phyloP scores from a whole-genome alignment of 2,329 filamentous ascomycete genomes.

The Lachnellula arida region DNA sequence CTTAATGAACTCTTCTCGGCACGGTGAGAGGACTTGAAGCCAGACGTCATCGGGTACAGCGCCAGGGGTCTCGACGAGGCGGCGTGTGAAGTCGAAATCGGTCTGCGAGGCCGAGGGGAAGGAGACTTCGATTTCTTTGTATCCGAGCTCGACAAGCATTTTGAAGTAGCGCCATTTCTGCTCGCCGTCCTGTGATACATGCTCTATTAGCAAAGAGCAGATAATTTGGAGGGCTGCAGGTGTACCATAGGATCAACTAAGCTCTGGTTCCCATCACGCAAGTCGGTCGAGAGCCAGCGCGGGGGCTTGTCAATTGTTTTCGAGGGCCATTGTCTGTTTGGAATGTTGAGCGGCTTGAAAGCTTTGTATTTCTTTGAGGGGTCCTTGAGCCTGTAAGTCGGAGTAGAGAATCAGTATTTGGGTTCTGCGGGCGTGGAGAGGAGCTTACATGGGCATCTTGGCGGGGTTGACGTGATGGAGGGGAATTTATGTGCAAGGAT shows the following conservation, averaged over 20 bases:
- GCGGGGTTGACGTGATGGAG: neutral
- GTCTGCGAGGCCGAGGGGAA: slow-evolving; percentile 93
- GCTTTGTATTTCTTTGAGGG: slow-evolving; percentile 70
- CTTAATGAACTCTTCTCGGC: slow-evolving; percentile 83
- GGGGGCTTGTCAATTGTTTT: slow-evolving; percentile 71
- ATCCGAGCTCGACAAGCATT: slow-evolving; percentile 87
- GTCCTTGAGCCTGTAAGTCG: slow-evolving; percentile 58
- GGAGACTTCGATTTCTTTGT: slow-evolving; percentile 96
- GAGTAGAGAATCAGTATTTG: neutral
- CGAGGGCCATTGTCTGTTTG: slow-evolving; percentile 43
- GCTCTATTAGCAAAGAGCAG: neutral
- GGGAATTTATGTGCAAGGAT: neutral
- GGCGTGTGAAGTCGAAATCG: slow-evolving; percentile 91
- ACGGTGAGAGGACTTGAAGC: slow-evolving; percentile 89
- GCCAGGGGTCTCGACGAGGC: slow-evolving; percentile 79
- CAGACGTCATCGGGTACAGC: slow-evolving; percentile 83
- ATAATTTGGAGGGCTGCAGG: slow-evolving; percentile 47
- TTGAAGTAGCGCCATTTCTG: slow-evolving; percentile 96
- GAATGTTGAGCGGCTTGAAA: slow-evolving; percentile 55
- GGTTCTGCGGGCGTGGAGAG: neutral
- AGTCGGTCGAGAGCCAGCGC: slow-evolving; percentile 83
- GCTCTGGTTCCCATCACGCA: slow-evolving; percentile 92
- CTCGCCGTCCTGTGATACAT: slow-evolving; percentile 41
- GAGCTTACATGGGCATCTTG: slow-evolving; percentile 9
- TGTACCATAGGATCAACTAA: slow-evolving; percentile 73